Conservation (phyloP, 2,329 filamentous ascomycete species). For the Ophiostoma quercus region DNA sequence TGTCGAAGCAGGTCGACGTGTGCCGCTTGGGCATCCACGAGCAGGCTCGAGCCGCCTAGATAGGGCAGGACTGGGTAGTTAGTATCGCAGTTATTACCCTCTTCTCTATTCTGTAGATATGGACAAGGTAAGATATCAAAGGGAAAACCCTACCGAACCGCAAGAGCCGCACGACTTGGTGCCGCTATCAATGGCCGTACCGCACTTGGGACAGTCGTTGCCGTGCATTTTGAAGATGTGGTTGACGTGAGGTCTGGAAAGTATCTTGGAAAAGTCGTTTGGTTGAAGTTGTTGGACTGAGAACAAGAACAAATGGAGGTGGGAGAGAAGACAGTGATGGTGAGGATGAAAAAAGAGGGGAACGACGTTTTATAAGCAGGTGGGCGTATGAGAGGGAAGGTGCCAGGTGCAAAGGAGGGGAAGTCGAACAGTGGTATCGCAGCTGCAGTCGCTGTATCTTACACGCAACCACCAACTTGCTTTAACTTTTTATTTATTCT, state of each 20-base stretch:
- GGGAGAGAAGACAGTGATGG: neutral
- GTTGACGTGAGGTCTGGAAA: neutral
- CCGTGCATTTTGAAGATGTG: constrained; percentile 37
- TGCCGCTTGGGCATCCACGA: neutral
- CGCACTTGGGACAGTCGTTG: constrained; percentile 54
- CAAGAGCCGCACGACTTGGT: constrained; percentile 52
- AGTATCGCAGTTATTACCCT: neutral
- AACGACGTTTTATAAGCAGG: constrained; percentile 6
- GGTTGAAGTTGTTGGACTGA: neutral
- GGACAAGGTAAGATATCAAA: neutral
- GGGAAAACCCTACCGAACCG: constrained; percentile 47
- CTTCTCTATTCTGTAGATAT: neutral
- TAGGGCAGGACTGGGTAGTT: neutral
- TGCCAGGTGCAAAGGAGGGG: neutral
- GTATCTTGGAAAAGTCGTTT: neutral
- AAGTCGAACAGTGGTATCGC: neutral
- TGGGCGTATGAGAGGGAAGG: neutral
- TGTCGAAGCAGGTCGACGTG: neutral
- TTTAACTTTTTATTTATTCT: neutral
- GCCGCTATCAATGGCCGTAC: constrained; percentile 40
- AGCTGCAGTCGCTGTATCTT: neutral
- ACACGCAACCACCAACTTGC: neutral
- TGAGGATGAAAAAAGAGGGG: constrained; percentile 1
- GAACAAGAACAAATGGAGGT: neutral
- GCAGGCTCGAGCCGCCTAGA: constrained; percentile 2